Evolutionary conservation across 805 yeast genomes (phyloP).

Genomic region (Candida silvatica): DNA sequence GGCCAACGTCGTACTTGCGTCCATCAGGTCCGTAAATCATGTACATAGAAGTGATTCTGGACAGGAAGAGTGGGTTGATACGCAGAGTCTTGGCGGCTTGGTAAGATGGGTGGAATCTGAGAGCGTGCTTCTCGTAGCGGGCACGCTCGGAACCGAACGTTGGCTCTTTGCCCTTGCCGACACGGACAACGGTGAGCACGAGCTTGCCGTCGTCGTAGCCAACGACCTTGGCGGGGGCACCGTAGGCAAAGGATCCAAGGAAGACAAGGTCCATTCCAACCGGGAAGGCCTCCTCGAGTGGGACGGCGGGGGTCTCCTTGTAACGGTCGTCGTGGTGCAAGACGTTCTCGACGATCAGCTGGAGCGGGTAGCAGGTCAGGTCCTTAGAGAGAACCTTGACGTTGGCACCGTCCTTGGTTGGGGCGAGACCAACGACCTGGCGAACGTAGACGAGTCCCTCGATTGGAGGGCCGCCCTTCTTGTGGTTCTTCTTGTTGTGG

Average conservation of each 20-base stretch:
- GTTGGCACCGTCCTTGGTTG: conserved; percentile 66
- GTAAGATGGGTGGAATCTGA: conserved; percentile 56
- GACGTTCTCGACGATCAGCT: conserved; percentile 70
- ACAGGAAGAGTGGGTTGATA: conserved; percentile 57
- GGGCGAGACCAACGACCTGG: conserved; percentile 68
- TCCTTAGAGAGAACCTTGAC: conserved; percentile 57
- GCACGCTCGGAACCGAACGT: conserved; percentile 56
- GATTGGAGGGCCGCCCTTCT: conserved; percentile 20
- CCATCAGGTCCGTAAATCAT: conserved; percentile 47
- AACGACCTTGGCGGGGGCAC: conserved; percentile 61
- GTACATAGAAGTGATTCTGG: conserved; percentile 69
- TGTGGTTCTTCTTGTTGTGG: no score
- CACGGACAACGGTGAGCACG: conserved; percentile 44
- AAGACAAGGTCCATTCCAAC: conserved; percentile 61
- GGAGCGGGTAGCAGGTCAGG: conserved; percentile 61
- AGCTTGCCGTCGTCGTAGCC: conserved; percentile 42
- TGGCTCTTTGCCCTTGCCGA: conserved; percentile 46
- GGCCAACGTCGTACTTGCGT: conserved; percentile 61
- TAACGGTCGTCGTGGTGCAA: conserved; percentile 67
- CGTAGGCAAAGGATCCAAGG: conserved; percentile 82
- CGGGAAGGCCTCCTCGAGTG: conserved; percentile 81
- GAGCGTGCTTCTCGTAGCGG: conserved; percentile 41
- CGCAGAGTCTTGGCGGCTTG: conserved; percentile 52
- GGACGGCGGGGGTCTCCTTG: conserved; percentile 61
- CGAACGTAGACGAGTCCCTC: conserved; percentile 60